Evolutionary conservation across 768 basidiomycete genomes (phyloP), one percentile per base, ranked within the genome.

Genomic region (Lactifluus volemus): DNA sequence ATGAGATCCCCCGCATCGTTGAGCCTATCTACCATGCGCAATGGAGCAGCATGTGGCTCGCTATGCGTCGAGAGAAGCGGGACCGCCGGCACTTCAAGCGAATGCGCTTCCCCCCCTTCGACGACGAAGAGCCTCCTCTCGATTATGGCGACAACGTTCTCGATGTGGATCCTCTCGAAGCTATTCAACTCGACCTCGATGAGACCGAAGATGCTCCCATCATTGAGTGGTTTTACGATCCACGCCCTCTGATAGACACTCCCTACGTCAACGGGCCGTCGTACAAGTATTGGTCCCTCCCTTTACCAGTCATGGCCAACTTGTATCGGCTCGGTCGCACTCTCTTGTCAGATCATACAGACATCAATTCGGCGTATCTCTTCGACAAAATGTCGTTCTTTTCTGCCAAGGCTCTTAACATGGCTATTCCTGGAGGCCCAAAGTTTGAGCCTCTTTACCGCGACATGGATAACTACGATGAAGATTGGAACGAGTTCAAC

Each of bases 21-120:
- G 97, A 98, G 72, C 97, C 97, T 6, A 84, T 99, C 10, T 98
- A 97, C 74, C 97, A 99, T 72, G 93, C 97, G 1, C 97, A 98
- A 70, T 99, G 97, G 97, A 95, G 92, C 71, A 90, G 92, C 5
- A 99, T 99, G 97, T 99, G 97, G 97, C 78, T 99, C 49, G 96
- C 97, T 11, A 99, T 99, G 97, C 82, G 97, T 62, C 79, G 97
- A 63, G 97, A 99, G 77, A 99, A 99, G 79, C 84, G 97, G 59
- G 97, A 99, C 72, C 89, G 97, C 71, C 79, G 96, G 60, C 97
- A 99, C 74, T 99, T 99, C 79, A 99, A 99, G 78, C 92, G 97
- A 49, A 98, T 99, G 94, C 86, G 96, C 25, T 99, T 98, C 77
- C 97, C 97, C 25, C 97, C 96, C 0, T 99, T 98, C 71, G 97